Base-by-base conservation (phyloP, 2,329 filamentous ascomycete species). In the Colletotrichum ledebouriae region DNA sequence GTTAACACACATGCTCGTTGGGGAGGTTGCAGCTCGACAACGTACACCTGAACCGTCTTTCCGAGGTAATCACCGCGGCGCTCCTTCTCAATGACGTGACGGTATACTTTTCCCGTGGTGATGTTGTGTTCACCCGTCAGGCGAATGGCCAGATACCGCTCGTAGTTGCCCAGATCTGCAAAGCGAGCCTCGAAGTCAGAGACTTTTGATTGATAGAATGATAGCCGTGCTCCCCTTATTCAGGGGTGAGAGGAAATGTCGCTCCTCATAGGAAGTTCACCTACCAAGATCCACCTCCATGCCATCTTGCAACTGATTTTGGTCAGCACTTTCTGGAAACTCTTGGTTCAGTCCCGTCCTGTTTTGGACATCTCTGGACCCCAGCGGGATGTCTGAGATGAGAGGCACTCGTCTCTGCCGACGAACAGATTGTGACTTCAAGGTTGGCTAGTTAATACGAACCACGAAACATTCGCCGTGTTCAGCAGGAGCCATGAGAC, bases 21-120 rank as follows among this genome's bases (percentile, higher is more conserved):
- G 4, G 15, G 3, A 37, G 29, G 29, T 17, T n/a, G 34, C 12
- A 12, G 22, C 42, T 13, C n/a, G 25, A 20, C 20, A n/a, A 75
- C 74, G 11, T 72, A 76, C 62, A 97, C 92, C 80, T 98, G 94
- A 15, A 97, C 91, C 17, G 94, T 94, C 79, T 92, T 90, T 72
- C 95, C 95, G 12, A 98, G 87, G 75, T 97, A 98, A 77, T 96
- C 90, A 63, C 87, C 87, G 46, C 80, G 80, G 29, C 87, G 82
- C 76, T 89, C 87, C 69, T 88, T 89, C 75, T 94, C 89, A 74
- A 97, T 94, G 61, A 98, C 94, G 75, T 92, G 89, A 76, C 93
- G 87, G 82, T 98, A 98, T 73, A 98, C 94, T 84, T 98, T 98
- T 77, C 96, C 96, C 6, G 95, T 97, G 3, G 96, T 99, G 80